Percentiles rank a stretch among this genome's conserved stretches.
phyloP scores from a whole-genome alignment of 2,329 filamentous ascomycete species.

The Penicillium oxalicum region DNA sequence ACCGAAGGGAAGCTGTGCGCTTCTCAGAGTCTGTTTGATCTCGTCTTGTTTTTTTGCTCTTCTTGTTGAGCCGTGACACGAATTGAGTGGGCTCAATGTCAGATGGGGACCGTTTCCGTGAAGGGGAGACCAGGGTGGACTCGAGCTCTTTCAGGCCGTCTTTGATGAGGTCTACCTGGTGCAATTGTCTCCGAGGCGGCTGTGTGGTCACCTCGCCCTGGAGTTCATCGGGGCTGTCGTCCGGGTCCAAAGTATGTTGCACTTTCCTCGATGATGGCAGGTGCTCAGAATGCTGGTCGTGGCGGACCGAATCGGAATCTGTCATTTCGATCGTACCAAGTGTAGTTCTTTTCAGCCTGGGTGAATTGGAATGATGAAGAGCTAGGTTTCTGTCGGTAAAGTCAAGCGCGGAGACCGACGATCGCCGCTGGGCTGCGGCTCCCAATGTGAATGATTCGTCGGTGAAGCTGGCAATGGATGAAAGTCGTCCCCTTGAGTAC shows the following conservation, averaged over 20 bases:
- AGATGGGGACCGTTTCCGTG: constrained; percentile 23
- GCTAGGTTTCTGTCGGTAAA: background rate
- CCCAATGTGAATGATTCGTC: constrained; percentile 22
- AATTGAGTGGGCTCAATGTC: constrained; percentile 31
- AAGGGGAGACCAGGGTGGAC: background rate
- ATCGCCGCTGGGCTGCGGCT: constrained; percentile 22
- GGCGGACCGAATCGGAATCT: background rate
- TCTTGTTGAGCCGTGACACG: constrained; percentile 9
- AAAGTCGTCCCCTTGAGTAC: background rate
- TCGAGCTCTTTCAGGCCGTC: constrained; percentile 4
- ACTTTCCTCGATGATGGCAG: constrained; percentile 2
- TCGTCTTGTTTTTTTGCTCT: constrained; percentile 10
- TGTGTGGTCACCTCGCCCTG: constrained; percentile 33
- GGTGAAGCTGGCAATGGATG: constrained; percentile 7
- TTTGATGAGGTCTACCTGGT: constrained; percentile 2
- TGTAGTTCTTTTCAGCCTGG: background rate
- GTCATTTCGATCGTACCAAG: background rate
- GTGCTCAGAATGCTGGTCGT: background rate
- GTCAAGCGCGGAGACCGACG: background rate
- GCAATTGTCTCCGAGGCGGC: constrained; percentile 12
- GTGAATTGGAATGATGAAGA: background rate
- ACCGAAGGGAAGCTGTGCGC: background rate
- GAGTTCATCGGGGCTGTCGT: constrained; percentile 38
- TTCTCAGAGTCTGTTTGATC: constrained; percentile 1
- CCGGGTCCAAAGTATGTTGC: constrained; percentile 8